Conservation (phyloP, 2,329 filamentous ascomycete species). For the Cladosporium sp. region DNA sequence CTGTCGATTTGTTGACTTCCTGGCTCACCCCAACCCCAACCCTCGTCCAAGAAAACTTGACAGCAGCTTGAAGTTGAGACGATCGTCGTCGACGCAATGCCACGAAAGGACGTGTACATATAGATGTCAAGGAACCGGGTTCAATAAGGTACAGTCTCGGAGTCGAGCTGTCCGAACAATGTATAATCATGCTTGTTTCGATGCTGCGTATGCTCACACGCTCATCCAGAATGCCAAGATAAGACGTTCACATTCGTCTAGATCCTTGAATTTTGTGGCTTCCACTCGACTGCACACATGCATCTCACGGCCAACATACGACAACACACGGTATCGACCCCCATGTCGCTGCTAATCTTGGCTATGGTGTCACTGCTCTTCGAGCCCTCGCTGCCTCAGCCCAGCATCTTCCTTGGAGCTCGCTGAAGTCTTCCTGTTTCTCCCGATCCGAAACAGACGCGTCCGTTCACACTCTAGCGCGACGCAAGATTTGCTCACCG, state of each 20-base stretch:
- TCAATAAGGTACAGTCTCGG: no score
- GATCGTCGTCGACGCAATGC: background rate
- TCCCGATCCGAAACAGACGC: constrained; percentile 3
- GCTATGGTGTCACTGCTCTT: background rate
- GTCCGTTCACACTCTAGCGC: background rate
- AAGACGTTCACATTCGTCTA: background rate
- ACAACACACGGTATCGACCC: background rate
- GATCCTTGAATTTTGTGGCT: background rate
- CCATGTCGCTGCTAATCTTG: background rate
- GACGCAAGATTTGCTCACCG: constrained; percentile 7
- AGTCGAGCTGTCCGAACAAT: no score
- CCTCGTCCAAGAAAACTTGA: background rate
- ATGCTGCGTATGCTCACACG: background rate
- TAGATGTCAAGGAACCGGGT: background rate
- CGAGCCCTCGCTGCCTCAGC: background rate
- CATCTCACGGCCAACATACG: background rate
- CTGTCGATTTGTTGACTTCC: background rate
- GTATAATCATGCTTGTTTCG: background rate
- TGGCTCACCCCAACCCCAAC: background rate
- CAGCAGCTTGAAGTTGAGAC: background rate
- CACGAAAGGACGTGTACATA: no score
- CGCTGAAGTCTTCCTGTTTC: background rate
- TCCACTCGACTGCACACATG: background rate
- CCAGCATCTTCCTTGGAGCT: background rate
- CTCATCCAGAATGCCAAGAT: background rate